Evolutionary conservation across 306 rosid species (phyloP), one percentile per base, ranked within the genome.

Genomic region (Abrus precatorius): DNA sequence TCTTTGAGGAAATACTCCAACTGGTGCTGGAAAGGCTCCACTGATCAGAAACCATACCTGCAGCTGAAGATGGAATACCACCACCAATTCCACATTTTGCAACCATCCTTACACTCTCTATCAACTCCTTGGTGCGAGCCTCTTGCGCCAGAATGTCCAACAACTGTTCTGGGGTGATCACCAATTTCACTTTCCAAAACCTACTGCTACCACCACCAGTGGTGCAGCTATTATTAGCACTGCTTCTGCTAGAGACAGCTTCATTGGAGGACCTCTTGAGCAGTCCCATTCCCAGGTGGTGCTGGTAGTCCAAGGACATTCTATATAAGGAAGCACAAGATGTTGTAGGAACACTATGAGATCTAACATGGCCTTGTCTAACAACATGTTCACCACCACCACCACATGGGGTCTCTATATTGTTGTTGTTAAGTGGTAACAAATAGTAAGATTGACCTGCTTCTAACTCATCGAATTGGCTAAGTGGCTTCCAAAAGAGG

Each of bases 131-230:
- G 0, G 96, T 94, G 20, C 82, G 76, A 3, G 72, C 85, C 80
- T 92, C 96, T 68, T 94, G 92, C 10, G 92, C 90, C 86, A 94
- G 76, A 59, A 94, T 94, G 70, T 90, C 94, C 72, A 84, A 3
- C 78, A 94, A 78, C 80, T 89, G 90, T 68, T 91, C 85, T 0
- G 96, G 97, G 47, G 85, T 87, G 3, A 94, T 94, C 27, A 89
- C 94, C 41, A 94, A 79, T 86, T 92, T 94, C 85, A 94, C 98
- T 72, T 89, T 94, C 98, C 98, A 92, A 86, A 92, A 85, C 64
- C 89, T 74, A 2, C 75, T 69, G 14, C 78, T 80, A 0, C 83
- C 84, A 28, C 49, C 43, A 13, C 13, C 4, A 30, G 9, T 33
- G 47, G 3, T 59, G 60, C 32, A 1, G 38, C 44, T 69, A 11